Percentiles rank a stretch among this genome's conserved stretches.
Evolutionary conservation across 441 rosid genomes (phyloP).

Genomic region (Manihot esculenta): DNA sequence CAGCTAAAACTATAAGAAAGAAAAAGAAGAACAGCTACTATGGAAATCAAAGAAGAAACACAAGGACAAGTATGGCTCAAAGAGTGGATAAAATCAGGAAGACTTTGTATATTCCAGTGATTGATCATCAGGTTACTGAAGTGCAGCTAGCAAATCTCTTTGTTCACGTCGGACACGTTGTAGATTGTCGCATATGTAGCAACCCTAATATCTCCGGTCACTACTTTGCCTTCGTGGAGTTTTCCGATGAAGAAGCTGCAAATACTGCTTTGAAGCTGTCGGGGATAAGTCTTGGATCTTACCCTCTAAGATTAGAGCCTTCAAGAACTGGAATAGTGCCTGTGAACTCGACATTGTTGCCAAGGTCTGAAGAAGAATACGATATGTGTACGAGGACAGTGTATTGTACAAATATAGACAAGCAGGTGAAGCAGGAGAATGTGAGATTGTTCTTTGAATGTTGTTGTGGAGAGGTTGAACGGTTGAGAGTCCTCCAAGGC

Average conservation of each 20-base stretch:
- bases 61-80: not conserved
- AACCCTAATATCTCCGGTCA: not conserved
- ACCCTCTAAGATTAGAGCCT: not conserved
- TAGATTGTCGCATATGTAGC: not conserved
- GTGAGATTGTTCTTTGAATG: not conserved
- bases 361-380: not conserved
- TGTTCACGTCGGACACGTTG: not conserved
- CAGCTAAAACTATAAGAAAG: not conserved
- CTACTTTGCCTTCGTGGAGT: not conserved
- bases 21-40: not conserved
- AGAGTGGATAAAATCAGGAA: not conserved
- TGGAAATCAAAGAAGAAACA: not conserved
- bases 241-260: not conserved
- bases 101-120: not conserved
- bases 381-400: not conserved
- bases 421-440: not conserved
- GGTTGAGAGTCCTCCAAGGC: not conserved
- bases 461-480: not conserved
- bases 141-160: not conserved
- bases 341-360: not conserved
- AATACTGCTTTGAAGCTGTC: not conserved
- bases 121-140: not conserved
- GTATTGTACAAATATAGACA: not conserved
- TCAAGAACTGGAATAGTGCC: not conserved
- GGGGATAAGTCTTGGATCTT: not conserved